Conservation (phyloP, 2,329 filamentous ascomycete species). For the Sporothrix dimorphospora region DNA sequence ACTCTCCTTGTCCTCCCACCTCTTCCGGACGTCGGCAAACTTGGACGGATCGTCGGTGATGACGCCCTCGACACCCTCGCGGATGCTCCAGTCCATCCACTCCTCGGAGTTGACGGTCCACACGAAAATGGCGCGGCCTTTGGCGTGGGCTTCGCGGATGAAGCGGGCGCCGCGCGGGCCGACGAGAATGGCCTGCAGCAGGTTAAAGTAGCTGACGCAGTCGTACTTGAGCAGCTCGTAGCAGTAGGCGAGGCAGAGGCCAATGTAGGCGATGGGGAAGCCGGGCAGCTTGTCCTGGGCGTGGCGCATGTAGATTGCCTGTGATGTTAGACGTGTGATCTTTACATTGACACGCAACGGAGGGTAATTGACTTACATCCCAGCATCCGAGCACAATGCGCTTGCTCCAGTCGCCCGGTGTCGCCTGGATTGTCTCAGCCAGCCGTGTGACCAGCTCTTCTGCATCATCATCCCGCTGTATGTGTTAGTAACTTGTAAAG, state of each 20-base stretch:
- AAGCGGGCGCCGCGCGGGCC: constrained; percentile 70
- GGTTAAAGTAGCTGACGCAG: constrained; percentile 70
- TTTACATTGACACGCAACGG: no score
- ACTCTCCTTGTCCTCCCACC: constrained; percentile 29
- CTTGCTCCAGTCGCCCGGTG: constrained; percentile 66
- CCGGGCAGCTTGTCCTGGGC: constrained; percentile 64
- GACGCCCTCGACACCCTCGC: constrained; percentile 70
- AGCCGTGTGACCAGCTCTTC: constrained; percentile 72
- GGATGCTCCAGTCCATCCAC: constrained; percentile 81
- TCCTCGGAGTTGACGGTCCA: constrained; percentile 86
- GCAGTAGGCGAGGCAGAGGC: constrained; percentile 68
- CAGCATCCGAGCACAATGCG: constrained; percentile 82
- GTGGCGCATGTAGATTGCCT: constrained; percentile 69
- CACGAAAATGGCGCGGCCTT: constrained; percentile 65
- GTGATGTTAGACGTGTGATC: neutral
- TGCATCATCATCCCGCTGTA: constrained; percentile 68
- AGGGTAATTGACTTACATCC: constrained; percentile 56
- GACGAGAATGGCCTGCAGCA: constrained; percentile 69
- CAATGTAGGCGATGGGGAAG: constrained; percentile 69
- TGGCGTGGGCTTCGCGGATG: constrained; percentile 60
- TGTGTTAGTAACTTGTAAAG: neutral
- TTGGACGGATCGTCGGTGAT: constrained; percentile 80
- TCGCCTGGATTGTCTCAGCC: constrained; percentile 62
- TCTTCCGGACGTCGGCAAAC: constrained; percentile 64
- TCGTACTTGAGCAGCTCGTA: constrained; percentile 67